Percentiles rank a stretch among this genome's conserved stretches.
phyloP scores from a whole-genome alignment of 1,284 basidiomycete species.

The Ceratobasidium sp. region DNA sequence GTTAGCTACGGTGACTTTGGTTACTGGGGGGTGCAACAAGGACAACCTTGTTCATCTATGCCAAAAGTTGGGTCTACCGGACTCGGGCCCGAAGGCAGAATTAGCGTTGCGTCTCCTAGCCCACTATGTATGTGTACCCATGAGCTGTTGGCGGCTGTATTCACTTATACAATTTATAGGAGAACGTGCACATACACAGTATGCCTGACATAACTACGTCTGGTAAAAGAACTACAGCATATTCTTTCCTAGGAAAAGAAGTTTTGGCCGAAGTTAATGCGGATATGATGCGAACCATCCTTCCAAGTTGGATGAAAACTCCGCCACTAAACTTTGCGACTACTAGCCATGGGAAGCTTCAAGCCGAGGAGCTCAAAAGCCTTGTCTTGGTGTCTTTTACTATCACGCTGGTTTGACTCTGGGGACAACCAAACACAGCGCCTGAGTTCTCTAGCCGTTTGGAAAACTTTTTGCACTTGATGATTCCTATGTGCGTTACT shows the following conservation, averaged over 20 bases:
- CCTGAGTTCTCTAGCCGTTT: neutral
- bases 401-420: slow-evolving; percentile 40
- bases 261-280: slow-evolving; percentile 11
- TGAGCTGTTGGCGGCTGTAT: neutral
- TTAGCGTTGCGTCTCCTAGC: neutral
- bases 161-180: neutral
- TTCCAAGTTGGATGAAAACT: slow-evolving; percentile 38
- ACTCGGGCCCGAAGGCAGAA: neutral
- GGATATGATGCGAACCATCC: slow-evolving; percentile 25
- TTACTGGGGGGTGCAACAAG: neutral
- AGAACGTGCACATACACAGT: too few species aligned
- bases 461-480: slow-evolving; percentile 25
- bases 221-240: too few species aligned
- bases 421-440: neutral
- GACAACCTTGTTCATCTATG: neutral
- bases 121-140: neutral
- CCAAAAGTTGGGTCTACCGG: neutral
- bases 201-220: too few species aligned
- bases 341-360: slow-evolving; percentile 36
- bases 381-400: slow-evolving; percentile 40
- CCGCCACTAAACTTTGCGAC: slow-evolving; percentile 34
- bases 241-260: neutral
- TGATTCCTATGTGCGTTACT: neutral
- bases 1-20: neutral
- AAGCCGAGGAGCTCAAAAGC: slow-evolving; percentile 45